These are phyloP conservation scores for Volvox africanus DNA, from an alignment of 139 green algal genomes.

Conservation along the genomic window DNA sequence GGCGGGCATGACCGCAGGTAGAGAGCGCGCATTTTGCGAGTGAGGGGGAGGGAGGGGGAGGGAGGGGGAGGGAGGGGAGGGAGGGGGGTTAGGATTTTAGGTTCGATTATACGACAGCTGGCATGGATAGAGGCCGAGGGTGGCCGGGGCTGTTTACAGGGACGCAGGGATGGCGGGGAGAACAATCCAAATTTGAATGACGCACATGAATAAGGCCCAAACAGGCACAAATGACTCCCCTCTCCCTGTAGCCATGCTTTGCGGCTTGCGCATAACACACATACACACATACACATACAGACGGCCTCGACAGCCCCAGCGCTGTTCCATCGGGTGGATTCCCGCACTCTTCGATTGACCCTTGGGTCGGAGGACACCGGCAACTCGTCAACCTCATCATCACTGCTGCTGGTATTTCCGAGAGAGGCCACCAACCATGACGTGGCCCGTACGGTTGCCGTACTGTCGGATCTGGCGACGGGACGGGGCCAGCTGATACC, in stretches of 20 bases:
- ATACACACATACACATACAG: not conserved
- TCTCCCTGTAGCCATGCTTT: not conserved
- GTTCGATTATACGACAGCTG: too few species aligned
- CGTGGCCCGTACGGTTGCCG: not conserved
- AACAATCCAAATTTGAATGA: not conserved
- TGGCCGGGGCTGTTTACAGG: not conserved
- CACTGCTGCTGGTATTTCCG: constrained; percentile 11
- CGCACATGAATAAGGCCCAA: not conserved
- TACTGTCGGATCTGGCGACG: constrained; percentile 4
- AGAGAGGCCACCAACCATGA: not conserved
- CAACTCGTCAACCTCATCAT: not conserved
- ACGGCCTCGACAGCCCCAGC: not conserved
- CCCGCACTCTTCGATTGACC: not conserved
- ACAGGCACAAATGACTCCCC: not conserved
- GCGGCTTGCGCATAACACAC: not conserved
- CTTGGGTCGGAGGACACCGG: not conserved
- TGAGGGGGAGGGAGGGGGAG: too few species aligned
- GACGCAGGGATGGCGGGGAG: not conserved
- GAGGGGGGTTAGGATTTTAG: too few species aligned
- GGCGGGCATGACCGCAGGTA: not conserved
- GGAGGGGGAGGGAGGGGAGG: not conserved
- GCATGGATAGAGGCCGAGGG: not conserved
- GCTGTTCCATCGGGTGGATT: constrained; percentile 14
- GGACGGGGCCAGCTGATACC: not conserved
- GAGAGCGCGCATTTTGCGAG: too few species aligned